Conservation (phyloP, 352 stramenopile species). For the Phytophthora pluvialis region DNA sequence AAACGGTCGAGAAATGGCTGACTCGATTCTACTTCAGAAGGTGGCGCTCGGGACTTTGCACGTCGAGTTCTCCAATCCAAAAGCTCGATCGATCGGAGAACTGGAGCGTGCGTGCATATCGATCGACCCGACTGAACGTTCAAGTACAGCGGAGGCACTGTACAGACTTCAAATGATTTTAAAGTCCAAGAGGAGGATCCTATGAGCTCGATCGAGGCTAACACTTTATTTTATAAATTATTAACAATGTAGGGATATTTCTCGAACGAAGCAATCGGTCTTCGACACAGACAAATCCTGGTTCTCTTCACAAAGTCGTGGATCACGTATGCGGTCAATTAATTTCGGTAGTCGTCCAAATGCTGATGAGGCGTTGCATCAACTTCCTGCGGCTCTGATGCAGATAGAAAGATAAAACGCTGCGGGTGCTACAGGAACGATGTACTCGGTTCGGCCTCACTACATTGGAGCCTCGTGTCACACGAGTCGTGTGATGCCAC, state of each 20-base stretch:
- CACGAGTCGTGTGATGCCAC: constrained; percentile 18
- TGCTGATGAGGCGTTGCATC: not conserved
- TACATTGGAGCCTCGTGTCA: constrained; percentile 11
- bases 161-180: constrained; percentile 14
- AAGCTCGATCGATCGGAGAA: constrained; percentile 17
- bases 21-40: constrained; percentile 28
- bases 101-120: constrained; percentile 26
- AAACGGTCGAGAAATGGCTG: constrained; percentile 21
- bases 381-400: too few species aligned
- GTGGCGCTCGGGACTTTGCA: constrained; percentile 23
- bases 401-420: too few species aligned
- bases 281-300: too few species aligned
- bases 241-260: too few species aligned
- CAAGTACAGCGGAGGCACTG: constrained; percentile 13
- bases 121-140: constrained; percentile 18
- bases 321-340: too few species aligned
- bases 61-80: constrained; percentile 25
- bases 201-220: not conserved
- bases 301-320: too few species aligned
- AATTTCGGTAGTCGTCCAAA: not conserved
- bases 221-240: too few species aligned
- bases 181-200: constrained; percentile 17
- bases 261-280: too few species aligned
- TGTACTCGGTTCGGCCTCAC: constrained; percentile 15
- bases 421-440: not conserved